A percentile compares a stretch with the other conserved stretches of the same genome.
phyloP scores from a whole-genome alignment of 1,284 basidiomycete genomes.

The Papiliotrema nemorosa region DNA sequence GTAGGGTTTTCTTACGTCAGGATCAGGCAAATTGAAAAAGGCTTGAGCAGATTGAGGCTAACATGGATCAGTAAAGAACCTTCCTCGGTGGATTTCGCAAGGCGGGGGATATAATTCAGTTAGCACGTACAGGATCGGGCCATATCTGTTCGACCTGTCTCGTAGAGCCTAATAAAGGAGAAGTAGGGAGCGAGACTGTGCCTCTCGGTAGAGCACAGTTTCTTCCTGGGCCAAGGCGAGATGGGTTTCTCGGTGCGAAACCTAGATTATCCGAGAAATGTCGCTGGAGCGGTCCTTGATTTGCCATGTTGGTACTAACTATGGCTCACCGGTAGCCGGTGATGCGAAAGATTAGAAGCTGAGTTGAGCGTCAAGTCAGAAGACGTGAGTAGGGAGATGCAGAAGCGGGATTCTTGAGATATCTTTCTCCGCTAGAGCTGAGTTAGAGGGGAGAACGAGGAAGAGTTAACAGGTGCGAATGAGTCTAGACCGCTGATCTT shows the following conservation, averaged over 20 bases:
- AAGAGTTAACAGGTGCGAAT: too few relatives aligned
- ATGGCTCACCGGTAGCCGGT: not conserved
- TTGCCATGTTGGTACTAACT: not conserved
- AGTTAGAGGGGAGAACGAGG: too few relatives aligned
- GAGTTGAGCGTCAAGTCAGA: too few relatives aligned
- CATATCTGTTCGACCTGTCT: not conserved
- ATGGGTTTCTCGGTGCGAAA: slow-evolving; percentile 9
- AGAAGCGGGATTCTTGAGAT: too few relatives aligned
- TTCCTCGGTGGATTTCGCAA: not conserved
- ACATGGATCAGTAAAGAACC: not conserved
- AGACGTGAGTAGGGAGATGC: too few relatives aligned
- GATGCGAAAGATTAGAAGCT: not conserved
- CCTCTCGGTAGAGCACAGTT: slow-evolving; percentile 7
- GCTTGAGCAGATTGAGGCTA: slow-evolving; percentile 16
- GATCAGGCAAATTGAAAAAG: slow-evolving; percentile 1
- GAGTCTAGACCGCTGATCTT: too few relatives aligned
- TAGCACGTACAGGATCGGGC: not conserved
- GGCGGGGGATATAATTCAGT: too few relatives aligned
- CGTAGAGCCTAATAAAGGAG: slow-evolving; percentile 3
- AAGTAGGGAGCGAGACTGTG: slow-evolving; percentile 22
- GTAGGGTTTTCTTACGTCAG: not conserved
- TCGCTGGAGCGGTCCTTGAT: not conserved
- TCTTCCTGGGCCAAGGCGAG: slow-evolving; percentile 11
- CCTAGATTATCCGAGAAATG: slow-evolving; percentile 3
- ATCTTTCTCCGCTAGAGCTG: too few relatives aligned